Percentiles rank a stretch among this genome's conserved stretches.
Conservation (phyloP, 148 eudicot genomes). For the Simmondsia chinensis region DNA sequence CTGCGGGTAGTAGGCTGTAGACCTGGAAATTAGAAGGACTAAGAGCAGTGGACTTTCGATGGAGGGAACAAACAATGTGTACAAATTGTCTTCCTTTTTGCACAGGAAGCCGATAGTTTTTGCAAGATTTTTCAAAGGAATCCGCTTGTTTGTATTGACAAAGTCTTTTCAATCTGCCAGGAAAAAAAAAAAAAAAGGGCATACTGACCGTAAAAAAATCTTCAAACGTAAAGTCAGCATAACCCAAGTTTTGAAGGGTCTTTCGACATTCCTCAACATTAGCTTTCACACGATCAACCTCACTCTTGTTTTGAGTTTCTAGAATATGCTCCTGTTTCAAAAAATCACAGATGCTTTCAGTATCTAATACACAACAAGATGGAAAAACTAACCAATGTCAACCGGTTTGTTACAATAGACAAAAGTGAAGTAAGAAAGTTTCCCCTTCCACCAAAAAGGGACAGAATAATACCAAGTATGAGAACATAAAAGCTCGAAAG, state of each 20-base stretch:
- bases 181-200: not conserved
- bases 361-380: not conserved
- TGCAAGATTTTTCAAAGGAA: too few relatives aligned
- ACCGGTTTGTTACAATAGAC: not conserved
- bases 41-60: too few relatives aligned
- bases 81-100: too few relatives aligned
- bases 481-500: constrained; percentile 93
- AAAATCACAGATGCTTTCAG: too few relatives aligned
- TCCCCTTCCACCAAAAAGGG: not conserved
- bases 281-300: constrained; percentile 54
- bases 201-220: constrained; percentile 73
- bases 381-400: not conserved
- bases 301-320: constrained; percentile 73
- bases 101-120: too few relatives aligned
- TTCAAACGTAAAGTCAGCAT: constrained; percentile 93
- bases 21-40: too few relatives aligned
- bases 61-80: too few relatives aligned
- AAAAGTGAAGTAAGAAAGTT: not conserved
- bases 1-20: too few relatives aligned
- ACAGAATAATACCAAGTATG: constrained; percentile 56
- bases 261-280: constrained; percentile 72
- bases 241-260: constrained; percentile 78
- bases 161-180: too few relatives aligned
- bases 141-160: not conserved
- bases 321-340: constrained; percentile 64